Evolutionary conservation across 1,284 basidiomycete species (phyloP).

Genomic region (Bondarzewia mesenterica): DNA sequence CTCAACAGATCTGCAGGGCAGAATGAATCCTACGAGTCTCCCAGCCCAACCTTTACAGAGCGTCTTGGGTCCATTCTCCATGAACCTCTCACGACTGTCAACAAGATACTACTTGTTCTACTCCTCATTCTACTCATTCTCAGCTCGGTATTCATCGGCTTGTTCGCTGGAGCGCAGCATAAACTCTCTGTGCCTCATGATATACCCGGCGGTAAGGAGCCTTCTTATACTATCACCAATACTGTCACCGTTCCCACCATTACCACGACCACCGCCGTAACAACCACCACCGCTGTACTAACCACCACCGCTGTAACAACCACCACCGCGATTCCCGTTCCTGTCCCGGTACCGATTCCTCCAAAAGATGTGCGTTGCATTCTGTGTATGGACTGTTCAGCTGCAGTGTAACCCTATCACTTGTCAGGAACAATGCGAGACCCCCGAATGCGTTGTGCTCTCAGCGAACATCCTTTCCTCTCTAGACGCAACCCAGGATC

Average conservation of each 20-base stretch:
- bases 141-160: slow-evolving; percentile 81
- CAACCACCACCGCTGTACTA: slow-evolving; percentile 12
- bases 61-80: slow-evolving; percentile 50
- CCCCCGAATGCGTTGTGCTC: slow-evolving; percentile 76
- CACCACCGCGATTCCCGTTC: slow-evolving; percentile 21
- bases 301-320: slow-evolving; percentile 18
- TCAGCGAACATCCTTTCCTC: slow-evolving; percentile 78
- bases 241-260: slow-evolving; percentile 10
- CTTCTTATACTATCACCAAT: slow-evolving; percentile 20
- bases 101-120: slow-evolving; percentile 73
- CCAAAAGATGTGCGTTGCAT: slow-evolving; percentile 37
- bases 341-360: slow-evolving; percentile 34
- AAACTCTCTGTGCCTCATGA: slow-evolving; percentile 47
- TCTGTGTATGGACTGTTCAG: neutral
- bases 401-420: slow-evolving; percentile 6
- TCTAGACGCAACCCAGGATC: slow-evolving; percentile 79
- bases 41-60: slow-evolving; percentile 34
- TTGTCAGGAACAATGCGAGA: slow-evolving; percentile 59
- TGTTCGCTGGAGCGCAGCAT: slow-evolving; percentile 84
- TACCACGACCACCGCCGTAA: slow-evolving; percentile 16
- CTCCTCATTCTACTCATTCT: slow-evolving; percentile 76
- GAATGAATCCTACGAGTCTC: slow-evolving; percentile 23
- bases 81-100: slow-evolving; percentile 77
- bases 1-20: slow-evolving; percentile 39
- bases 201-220: slow-evolving; percentile 18